Evolutionary conservation across 805 yeast genomes (phyloP), one percentile per base, ranked within the genome.

Genomic region (Kluyveromyces aestuarii): DNA sequence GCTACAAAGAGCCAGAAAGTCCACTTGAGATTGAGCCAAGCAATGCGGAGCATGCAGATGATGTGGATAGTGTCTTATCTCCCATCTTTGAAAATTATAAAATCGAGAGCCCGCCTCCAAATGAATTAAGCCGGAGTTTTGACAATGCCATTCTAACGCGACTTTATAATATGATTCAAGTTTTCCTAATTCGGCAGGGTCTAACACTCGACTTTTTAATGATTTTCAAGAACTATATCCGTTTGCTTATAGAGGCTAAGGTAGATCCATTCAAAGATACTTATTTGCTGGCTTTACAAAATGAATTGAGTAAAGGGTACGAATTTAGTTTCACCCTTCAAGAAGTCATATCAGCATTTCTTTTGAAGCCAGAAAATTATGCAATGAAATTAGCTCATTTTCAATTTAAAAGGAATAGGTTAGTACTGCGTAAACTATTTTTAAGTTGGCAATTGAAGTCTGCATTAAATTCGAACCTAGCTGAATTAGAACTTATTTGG

Each of bases 121-220:
- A 30, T 30, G 8, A 30, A 11, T 13, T 30, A 13, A 10, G 35
- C 14, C 35, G 35, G 14, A 30, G 39, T 13, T 4, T 33, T 17
- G 27, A 36, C 14, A 50, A 51, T 30, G 49, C 57, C 2, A 45
- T 52, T 14, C 40, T 60, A n/a, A 40, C 39, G 8, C 36, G 41
- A 36, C 43, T 63, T n/a, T 59, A 55, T 47, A 55, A 55, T 38
- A 55, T 51, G 37, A 57, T 60, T 25, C 61, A 59, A 45, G 59
- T 60, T 2, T 57, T 55, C 43, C 50, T 63, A 11, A 27, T 56
- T 18, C 53, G 62, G 27, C 59, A 59, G 38, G 46, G 50, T 14
- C 37, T 60, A 44, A 61, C 67, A 1, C 50, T 56, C 41, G 59
- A 54, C 27, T 63, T 63, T 49, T 50, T 62, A 36, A 56, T 52